A percentile compares a stretch with the other conserved stretches of the same genome.
phyloP scores from a whole-genome alignment of 176 grass and related monocot genomes.

The Phoenix roebelenii region DNA sequence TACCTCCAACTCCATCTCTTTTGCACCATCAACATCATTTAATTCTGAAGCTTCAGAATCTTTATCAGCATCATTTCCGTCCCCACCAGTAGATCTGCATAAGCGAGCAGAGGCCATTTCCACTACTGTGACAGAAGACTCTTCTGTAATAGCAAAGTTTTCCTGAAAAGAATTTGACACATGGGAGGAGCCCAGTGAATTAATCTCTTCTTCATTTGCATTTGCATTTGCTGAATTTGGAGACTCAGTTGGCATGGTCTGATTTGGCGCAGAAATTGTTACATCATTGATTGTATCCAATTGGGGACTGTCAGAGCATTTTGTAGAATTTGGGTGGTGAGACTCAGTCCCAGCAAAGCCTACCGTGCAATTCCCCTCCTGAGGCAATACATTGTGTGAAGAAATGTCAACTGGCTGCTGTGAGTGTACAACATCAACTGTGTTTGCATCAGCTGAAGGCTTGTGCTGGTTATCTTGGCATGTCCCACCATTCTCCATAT shows the following conservation, averaged over 20 bases:
- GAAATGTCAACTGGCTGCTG: neutral
- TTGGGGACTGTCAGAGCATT: neutral
- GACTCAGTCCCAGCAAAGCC: constrained; percentile 10
- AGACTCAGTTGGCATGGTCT: neutral
- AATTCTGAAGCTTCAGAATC: neutral
- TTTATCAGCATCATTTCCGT: neutral
- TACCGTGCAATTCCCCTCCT: constrained; percentile 1
- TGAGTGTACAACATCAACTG: neutral
- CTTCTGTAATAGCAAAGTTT: constrained; percentile 1
- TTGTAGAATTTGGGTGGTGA: constrained; percentile 9
- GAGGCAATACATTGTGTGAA: neutral
- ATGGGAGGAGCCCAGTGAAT: neutral
- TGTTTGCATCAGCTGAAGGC: constrained; percentile 3
- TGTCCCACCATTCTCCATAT: constrained; percentile 11
- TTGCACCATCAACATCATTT: constrained; percentile 4
- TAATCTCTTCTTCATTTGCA: constrained; percentile 16
- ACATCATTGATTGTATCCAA: constrained; percentile 18
- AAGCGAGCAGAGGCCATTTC: constrained; percentile 1
- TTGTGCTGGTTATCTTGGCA: neutral
- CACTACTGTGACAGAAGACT: neutral
- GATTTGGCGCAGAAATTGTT: constrained; percentile 25
- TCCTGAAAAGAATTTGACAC: neutral
- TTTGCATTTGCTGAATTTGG: constrained; percentile 6
- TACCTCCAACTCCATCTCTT: neutral
- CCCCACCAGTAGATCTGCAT: constrained; percentile 2